Percentiles rank a stretch among this genome's conserved stretches.
Evolutionary conservation across 1,284 basidiomycete genomes (phyloP).

Genomic region (Thelephora terrestris): DNA sequence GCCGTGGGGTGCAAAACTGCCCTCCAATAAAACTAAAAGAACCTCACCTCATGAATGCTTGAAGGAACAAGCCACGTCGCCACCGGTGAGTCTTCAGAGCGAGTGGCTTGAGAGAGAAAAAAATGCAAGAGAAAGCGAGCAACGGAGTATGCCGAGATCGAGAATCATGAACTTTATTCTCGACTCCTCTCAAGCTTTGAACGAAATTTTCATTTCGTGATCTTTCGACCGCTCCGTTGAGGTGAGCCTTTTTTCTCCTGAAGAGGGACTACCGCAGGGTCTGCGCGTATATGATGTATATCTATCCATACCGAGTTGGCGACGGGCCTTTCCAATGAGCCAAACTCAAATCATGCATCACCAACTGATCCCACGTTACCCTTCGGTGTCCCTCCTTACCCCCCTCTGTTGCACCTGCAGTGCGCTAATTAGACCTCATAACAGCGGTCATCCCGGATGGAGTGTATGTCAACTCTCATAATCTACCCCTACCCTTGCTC

Average conservation of each 20-base stretch:
- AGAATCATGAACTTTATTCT: background rate
- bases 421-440: background rate
- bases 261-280: background rate
- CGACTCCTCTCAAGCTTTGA: background rate
- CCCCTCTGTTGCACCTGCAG: background rate
- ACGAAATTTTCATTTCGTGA: background rate
- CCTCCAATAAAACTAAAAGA: too few relatives aligned
- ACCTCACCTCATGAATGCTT: too few relatives aligned
- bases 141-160: background rate
- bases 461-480: too few relatives aligned
- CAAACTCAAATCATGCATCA: slow-evolving; percentile 15
- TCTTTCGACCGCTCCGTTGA: background rate
- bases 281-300: slow-evolving; percentile 10
- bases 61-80: too few relatives aligned
- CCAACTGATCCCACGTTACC: slow-evolving; percentile 10
- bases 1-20: too few relatives aligned
- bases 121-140: background rate
- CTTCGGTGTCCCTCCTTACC: background rate
- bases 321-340: slow-evolving; percentile 11
- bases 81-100: too few relatives aligned
- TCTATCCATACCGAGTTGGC: slow-evolving; percentile 12
- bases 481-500: background rate
- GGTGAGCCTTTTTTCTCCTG: background rate
- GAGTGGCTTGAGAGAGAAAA: too few relatives aligned
- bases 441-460: too few relatives aligned